Base-by-base conservation (phyloP, 1,284 basidiomycete genomes). In the Sporisorium exsertum region DNA sequence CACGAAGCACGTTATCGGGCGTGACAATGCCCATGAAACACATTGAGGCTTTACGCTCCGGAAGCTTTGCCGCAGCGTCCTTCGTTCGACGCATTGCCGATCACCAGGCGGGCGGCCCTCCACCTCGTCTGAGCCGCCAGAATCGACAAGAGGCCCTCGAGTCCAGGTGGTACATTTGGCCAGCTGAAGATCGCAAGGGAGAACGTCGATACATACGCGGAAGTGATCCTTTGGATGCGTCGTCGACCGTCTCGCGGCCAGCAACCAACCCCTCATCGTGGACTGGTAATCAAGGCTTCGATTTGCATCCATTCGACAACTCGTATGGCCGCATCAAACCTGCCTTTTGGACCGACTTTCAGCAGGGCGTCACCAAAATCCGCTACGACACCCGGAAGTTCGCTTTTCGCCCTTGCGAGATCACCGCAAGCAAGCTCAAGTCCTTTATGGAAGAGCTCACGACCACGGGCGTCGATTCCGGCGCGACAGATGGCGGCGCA, bases 311-410 rank as follows among this genome's bases (percentile, higher is more conserved):
- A 5, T 47, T 53, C 27, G 50, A 42, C 15, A 64, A 72, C 37
- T 13, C 47, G 16, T 72, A 61, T 53, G 51, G 66, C 29, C 54
- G 55, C 47, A 58, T 68, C 46, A 15, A 32, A 1, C n/a, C 27
- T 9, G 27, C 32, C 5, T 68, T 42, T 35, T 35, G 57, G 56
- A 49, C 3, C 24, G 51, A 66, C 0, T 32, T 27, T 33, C 53
- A 35, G 20, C 77, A 64, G 12, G 74, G 79, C 24, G 49, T 73
- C 18, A 72, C 63, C 0, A 56, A 73, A 20, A 52, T 82, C 16
- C 74, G 80, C 10, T 82, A 78, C 58, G 80, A 82, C 29, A 82
- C 80, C 2, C 75, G 74, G 49, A 79, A 78, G 33, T 81, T 82
- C 55, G 66, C 80, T 5, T 73, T 81, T n/a, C 64, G 75, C 10